phyloP scores from a whole-genome alignment of 192 early-diverging fungal species.

The Backusella circina region DNA sequence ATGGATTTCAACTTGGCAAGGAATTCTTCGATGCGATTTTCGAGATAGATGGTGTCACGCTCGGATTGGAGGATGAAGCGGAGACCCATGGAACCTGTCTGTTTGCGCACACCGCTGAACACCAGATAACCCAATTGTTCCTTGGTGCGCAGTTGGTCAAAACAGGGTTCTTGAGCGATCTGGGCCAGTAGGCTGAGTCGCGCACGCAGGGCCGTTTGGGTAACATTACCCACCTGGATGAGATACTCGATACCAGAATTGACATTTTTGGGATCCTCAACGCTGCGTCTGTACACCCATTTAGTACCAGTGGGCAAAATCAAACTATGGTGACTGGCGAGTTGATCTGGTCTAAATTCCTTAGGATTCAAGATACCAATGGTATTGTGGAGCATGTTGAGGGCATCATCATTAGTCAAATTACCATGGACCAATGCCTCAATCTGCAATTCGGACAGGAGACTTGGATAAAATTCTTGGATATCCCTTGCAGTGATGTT shows the following conservation, averaged over 20 bases:
- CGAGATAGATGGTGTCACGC: slow-evolving; percentile 71
- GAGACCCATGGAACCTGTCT: slow-evolving; percentile 70
- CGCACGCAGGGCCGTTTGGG: slow-evolving; percentile 59
- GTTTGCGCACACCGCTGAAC: slow-evolving; percentile 63
- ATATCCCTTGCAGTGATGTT: slow-evolving; percentile 68
- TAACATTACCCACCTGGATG: slow-evolving; percentile 73
- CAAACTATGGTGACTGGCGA: slow-evolving; percentile 46
- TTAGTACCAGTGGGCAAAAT: slow-evolving; percentile 44
- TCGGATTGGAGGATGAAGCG: slow-evolving; percentile 87
- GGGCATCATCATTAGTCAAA: slow-evolving; percentile 60
- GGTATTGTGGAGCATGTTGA: slow-evolving; percentile 54
- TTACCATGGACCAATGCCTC: slow-evolving; percentile 89
- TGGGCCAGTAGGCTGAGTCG: slow-evolving; percentile 71
- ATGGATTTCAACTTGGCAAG: slow-evolving; percentile 45
- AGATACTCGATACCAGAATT: slow-evolving; percentile 89
- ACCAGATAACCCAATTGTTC: slow-evolving; percentile 82
- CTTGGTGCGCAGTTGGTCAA: slow-evolving; percentile 92
- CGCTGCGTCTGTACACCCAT: slow-evolving; percentile 46
- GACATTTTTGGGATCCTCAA: slow-evolving; percentile 73
- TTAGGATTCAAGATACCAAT: slow-evolving; percentile 53
- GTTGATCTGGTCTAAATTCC: slow-evolving; percentile 49
- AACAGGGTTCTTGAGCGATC: slow-evolving; percentile 84
- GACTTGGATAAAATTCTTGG: slow-evolving; percentile 65
- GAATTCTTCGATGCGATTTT: slow-evolving; percentile 79
- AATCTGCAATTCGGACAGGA: slow-evolving; percentile 65